phyloP scores from a whole-genome alignment of 2,329 filamentous ascomycete genomes.

The Nigrograna mackinnonii region DNA sequence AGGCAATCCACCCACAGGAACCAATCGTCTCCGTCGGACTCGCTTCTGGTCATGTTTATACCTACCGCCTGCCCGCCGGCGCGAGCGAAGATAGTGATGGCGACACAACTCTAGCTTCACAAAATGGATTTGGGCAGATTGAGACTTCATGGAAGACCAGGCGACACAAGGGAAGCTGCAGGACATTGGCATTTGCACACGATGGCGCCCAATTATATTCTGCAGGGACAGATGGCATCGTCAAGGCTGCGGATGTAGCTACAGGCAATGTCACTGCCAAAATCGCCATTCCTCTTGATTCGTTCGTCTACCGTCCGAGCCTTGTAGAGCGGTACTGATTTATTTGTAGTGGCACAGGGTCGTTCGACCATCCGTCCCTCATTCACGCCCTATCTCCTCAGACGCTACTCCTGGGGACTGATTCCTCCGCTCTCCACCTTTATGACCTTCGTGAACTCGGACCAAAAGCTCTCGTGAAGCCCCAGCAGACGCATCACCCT shows the following conservation, averaged over 20 bases:
- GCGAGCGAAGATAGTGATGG: conserved; percentile 52
- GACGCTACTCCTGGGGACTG: conserved; percentile 84
- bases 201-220: conserved; percentile 73
- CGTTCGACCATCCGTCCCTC: conserved; percentile 75
- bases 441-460: conserved; percentile 73
- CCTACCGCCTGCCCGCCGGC: conserved; percentile 71
- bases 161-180: conserved; percentile 92
- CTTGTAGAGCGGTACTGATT: not conserved
- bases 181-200: conserved; percentile 74
- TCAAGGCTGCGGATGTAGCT: conserved; percentile 62
- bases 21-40: conserved; percentile 87
- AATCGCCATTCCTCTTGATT: conserved; percentile 68
- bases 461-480: conserved; percentile 57
- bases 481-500: conserved; percentile 76
- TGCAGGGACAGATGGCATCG: conserved; percentile 64
- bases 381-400: conserved; percentile 85
- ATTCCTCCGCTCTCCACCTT: conserved; percentile 86
- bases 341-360: conserved; percentile 42
- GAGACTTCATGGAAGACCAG: conserved; percentile 84
- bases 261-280: conserved; percentile 77
- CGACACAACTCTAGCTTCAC: conserved; percentile 53
- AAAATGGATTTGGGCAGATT: conserved; percentile 73
- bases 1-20: conserved; percentile 82
- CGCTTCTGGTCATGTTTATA: conserved; percentile 82
- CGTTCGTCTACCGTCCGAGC: conserved; percentile 22